phyloP scores from a whole-genome alignment of 2,329 filamentous ascomycete genomes.

The Fonsecaea erecta region DNA sequence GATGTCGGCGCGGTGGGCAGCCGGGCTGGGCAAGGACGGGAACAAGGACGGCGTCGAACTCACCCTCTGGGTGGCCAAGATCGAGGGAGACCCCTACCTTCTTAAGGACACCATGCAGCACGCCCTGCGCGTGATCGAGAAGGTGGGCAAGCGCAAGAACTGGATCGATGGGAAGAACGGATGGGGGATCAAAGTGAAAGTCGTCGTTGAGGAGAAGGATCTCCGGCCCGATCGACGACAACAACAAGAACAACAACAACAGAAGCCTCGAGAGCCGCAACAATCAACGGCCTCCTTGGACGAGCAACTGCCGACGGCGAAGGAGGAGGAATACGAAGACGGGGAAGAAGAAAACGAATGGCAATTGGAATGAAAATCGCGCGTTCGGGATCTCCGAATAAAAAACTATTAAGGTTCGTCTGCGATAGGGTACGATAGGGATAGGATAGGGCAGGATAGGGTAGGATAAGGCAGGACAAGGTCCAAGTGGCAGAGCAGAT shows the following conservation, averaged over 20 bases:
- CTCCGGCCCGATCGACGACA: neutral
- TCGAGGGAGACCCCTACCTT: neutral
- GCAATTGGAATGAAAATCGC: neutral
- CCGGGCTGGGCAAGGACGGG: slow-evolving; percentile 47
- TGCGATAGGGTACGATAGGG: too few relatives aligned
- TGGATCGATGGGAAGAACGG: slow-evolving; percentile 50
- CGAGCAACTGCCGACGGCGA: neutral
- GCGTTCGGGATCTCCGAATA: neutral
- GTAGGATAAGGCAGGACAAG: too few relatives aligned
- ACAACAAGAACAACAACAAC: neutral
- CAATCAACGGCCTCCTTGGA: too few relatives aligned
- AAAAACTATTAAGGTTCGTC: neutral
- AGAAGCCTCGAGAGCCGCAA: too few relatives aligned
- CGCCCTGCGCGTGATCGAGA: slow-evolving; percentile 47
- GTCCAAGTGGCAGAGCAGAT: neutral
- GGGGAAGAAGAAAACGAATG: neutral
- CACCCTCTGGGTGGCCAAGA: slow-evolving; percentile 33
- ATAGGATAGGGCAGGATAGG: too few relatives aligned
- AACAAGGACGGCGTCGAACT: slow-evolving; percentile 51
- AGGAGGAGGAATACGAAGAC: neutral
- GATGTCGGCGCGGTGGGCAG: slow-evolving; percentile 50
- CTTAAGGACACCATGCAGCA: slow-evolving; percentile 2
- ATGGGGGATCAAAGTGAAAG: slow-evolving; percentile 31
- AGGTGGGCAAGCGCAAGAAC: slow-evolving; percentile 65
- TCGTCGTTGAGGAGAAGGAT: slow-evolving; percentile 24